Evolutionary conservation across 768 basidiomycete species (phyloP).

Genomic region (Phanerochaete carnosa): DNA sequence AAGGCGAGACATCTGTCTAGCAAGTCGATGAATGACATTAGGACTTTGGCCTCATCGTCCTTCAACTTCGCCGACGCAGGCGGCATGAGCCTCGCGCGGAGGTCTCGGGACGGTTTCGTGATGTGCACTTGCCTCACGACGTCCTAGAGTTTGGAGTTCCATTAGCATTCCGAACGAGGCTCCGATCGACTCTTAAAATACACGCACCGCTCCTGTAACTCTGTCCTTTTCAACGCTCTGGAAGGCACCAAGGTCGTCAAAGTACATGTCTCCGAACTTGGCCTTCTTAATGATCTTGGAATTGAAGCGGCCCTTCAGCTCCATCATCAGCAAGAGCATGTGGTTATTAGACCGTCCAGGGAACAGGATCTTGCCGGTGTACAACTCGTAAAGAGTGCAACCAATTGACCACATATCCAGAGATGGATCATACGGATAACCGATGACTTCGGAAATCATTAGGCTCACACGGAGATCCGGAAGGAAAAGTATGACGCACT

Average conservation of each 20-base stretch:
- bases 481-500: slow-evolving; percentile 52
- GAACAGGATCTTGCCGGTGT: slow-evolving; percentile 96
- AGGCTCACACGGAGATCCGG: slow-evolving; percentile 1
- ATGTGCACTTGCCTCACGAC: slow-evolving; percentile 78
- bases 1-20: slow-evolving; percentile 88
- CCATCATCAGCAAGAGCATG: slow-evolving; percentile 98
- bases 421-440: slow-evolving; percentile 89
- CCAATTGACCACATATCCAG: slow-evolving; percentile 97
- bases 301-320: slow-evolving; percentile 92
- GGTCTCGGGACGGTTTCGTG: slow-evolving; percentile 77
- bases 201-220: slow-evolving; percentile 77
- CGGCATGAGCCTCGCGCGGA: slow-evolving; percentile 81
- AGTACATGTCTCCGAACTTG: slow-evolving; percentile 88
- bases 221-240: slow-evolving; percentile 80
- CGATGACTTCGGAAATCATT: slow-evolving; percentile 62
- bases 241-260: slow-evolving; percentile 91
- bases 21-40: slow-evolving; percentile 82
- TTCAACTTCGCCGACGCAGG: slow-evolving; percentile 73
- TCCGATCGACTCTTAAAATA: not conserved
- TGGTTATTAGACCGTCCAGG: slow-evolving; percentile 97
- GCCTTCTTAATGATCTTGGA: slow-evolving; percentile 93
- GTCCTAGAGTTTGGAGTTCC: slow-evolving; percentile 56
- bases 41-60: slow-evolving; percentile 83
- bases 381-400: slow-evolving; percentile 94
- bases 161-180: slow-evolving; percentile 4